phyloP scores from a whole-genome alignment of 768 basidiomycete species.

The Boletus sensibilis region DNA sequence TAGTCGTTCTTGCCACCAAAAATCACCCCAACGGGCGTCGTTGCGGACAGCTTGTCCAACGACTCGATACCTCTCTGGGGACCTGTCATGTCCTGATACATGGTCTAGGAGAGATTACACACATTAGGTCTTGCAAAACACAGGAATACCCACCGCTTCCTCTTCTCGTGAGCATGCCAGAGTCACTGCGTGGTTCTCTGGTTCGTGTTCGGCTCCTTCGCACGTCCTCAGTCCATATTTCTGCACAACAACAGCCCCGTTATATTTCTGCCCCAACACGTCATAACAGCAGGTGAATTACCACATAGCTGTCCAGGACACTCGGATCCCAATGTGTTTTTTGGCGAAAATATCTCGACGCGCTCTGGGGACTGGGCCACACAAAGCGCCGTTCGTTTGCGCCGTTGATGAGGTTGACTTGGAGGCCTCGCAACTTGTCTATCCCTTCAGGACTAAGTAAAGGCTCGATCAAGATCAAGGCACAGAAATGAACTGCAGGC shows the following conservation, averaged over 20 bases:
- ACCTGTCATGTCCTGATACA: slow-evolving; percentile 62
- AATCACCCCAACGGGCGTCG: slow-evolving; percentile 51
- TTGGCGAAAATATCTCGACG: slow-evolving; percentile 37
- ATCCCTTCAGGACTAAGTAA: slow-evolving; percentile 54
- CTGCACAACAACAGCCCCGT: slow-evolving; percentile 29
- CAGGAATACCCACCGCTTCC: slow-evolving; percentile 49
- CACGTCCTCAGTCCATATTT: slow-evolving; percentile 45
- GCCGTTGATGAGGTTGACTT: slow-evolving; percentile 41
- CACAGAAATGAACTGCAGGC: slow-evolving; percentile 46
- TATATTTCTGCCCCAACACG: neutral
- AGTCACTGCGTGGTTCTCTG: slow-evolving; percentile 40
- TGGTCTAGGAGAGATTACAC: slow-evolving; percentile 40
- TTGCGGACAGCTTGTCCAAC: slow-evolving; percentile 40
- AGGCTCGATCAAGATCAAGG: slow-evolving; percentile 62
- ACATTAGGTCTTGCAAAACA: neutral
- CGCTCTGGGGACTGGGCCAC: slow-evolving; percentile 50
- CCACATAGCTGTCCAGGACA: slow-evolving; percentile 53
- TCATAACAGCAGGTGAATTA: slow-evolving; percentile 29
- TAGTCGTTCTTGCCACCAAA: slow-evolving; percentile 52
- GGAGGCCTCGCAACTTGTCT: slow-evolving; percentile 41
- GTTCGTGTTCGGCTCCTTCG: slow-evolving; percentile 29
- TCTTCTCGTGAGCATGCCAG: slow-evolving; percentile 61
- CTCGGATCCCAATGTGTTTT: slow-evolving; percentile 51
- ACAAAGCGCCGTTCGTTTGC: slow-evolving; percentile 51
- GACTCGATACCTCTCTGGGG: slow-evolving; percentile 50